Evolutionary conservation across 2,329 filamentous ascomycete genomes (phyloP).

Genomic region (Venturia carpophila): DNA sequence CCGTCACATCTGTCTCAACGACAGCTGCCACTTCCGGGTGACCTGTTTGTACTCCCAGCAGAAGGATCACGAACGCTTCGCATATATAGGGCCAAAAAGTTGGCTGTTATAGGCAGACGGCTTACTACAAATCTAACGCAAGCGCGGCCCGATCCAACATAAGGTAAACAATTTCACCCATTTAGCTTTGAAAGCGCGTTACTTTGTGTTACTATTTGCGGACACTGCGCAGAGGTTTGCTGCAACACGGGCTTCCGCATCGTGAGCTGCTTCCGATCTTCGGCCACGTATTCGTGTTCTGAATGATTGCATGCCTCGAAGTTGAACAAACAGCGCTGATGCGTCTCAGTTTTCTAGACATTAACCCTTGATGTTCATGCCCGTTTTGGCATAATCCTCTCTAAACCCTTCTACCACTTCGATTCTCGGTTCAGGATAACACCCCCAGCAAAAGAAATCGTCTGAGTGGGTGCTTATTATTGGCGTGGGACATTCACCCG

Average conservation of each 20-base stretch:
- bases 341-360: conserved; percentile 5
- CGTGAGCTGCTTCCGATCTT: not conserved
- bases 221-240: conserved; percentile 12
- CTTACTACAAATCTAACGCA: conserved; percentile 3
- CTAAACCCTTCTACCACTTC: not conserved
- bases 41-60: not conserved
- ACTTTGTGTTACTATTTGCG: conserved; percentile 3
- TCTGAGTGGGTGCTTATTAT: not conserved
- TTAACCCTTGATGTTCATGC: conserved; percentile 8
- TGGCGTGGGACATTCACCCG: not conserved
- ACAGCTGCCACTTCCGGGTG: conserved; percentile 10
- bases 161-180: conserved; percentile 12
- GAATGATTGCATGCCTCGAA: conserved; percentile 6
- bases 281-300: conserved; percentile 6
- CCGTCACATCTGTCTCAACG: conserved; percentile 2
- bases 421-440: not conserved
- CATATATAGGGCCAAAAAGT: not conserved
- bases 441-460: not conserved
- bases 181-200: not conserved
- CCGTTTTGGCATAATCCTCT: conserved; percentile 8
- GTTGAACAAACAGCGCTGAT: conserved; percentile 15
- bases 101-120: not conserved
- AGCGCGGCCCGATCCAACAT: conserved; percentile 9
- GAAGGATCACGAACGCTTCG: not conserved
- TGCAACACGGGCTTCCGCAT: conserved; percentile 2